phyloP scores from a whole-genome alignment of 495 filamentous ascomycete species.

The Neurospora sp. region DNA sequence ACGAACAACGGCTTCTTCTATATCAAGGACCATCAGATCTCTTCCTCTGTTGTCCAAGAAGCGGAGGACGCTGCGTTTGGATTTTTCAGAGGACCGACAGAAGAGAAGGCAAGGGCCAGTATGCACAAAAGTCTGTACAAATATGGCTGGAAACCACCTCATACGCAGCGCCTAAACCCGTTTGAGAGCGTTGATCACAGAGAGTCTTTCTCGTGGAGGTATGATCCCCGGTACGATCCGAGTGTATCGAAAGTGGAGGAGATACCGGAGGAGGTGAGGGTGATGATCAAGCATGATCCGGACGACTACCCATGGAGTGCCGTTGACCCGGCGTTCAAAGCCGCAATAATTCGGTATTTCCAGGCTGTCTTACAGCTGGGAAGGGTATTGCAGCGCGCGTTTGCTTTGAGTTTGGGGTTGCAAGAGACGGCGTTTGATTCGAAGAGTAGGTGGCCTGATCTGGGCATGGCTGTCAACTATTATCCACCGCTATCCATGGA shows the following conservation, averaged over 20 bases:
- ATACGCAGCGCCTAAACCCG: conserved; percentile 23
- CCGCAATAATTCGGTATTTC: conserved; percentile 33
- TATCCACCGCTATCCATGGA: conserved; percentile 12
- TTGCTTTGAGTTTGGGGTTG: conserved; percentile 39
- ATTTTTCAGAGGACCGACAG: too few relatives aligned
- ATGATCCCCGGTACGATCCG: conserved; percentile 33
- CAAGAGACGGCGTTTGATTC: conserved; percentile 40
- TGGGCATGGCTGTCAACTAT: conserved; percentile 20
- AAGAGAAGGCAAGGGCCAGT: too few relatives aligned
- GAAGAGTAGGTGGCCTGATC: conserved; percentile 36
- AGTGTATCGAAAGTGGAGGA: too few relatives aligned
- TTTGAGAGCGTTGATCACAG: conserved; percentile 27
- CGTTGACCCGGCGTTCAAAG: conserved; percentile 28
- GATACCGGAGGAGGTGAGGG: conserved; percentile 26
- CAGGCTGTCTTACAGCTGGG: conserved; percentile 35
- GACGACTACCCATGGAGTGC: conserved; percentile 41
- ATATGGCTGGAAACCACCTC: conserved; percentile 15
- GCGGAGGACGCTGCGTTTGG: too few relatives aligned
- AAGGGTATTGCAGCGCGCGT: conserved; percentile 34
- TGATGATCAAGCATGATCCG: conserved; percentile 31
- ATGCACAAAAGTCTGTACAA: conserved; percentile 20
- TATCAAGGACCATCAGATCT: too few relatives aligned
- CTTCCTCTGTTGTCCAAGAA: too few relatives aligned
- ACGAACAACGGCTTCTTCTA: conserved; percentile 39
- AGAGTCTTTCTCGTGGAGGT: conserved; percentile 35